A percentile compares a stretch with the other conserved stretches of the same genome.
These are phyloP conservation scores for Cavenderia fasciculata DNA, from an alignment of 78 protist species.

Conservation along the genomic window DNA sequence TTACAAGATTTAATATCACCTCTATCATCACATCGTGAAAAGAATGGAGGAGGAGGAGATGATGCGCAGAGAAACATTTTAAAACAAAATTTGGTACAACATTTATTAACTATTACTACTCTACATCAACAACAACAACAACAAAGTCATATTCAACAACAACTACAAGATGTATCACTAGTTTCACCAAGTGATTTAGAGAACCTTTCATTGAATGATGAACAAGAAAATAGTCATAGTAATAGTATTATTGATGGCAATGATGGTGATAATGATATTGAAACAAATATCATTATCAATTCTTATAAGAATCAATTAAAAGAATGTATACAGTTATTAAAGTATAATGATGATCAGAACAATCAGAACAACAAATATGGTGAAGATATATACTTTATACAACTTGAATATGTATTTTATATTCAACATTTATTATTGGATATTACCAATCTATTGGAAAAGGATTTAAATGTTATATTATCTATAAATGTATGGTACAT, in stretches of 20 bases:
- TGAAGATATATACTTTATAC: neutral
- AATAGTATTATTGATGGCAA: neutral
- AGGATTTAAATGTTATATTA: slow-evolving; percentile 2
- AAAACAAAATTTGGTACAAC: no score
- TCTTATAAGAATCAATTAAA: neutral
- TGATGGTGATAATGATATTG: neutral
- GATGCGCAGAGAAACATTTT: no score
- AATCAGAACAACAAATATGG: neutral
- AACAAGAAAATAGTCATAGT: neutral
- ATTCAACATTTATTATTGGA: neutral
- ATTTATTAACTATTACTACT: no score
- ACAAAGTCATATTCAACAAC: no score
- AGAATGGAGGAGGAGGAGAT: no score
- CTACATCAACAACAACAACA: no score
- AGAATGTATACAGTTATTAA: neutral
- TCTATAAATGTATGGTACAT: neutral
- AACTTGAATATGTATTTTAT: neutral
- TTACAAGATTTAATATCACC: no score
- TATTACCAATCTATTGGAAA: neutral
- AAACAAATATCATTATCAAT: neutral
- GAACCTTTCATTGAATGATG: slow-evolving; percentile 20
- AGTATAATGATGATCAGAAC: neutral
- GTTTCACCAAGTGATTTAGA: slow-evolving; percentile 72
- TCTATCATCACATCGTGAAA: no score
- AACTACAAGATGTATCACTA: no score